Conservation (phyloP, 805 yeast genomes). For the Pichia membranifaciens region DNA sequence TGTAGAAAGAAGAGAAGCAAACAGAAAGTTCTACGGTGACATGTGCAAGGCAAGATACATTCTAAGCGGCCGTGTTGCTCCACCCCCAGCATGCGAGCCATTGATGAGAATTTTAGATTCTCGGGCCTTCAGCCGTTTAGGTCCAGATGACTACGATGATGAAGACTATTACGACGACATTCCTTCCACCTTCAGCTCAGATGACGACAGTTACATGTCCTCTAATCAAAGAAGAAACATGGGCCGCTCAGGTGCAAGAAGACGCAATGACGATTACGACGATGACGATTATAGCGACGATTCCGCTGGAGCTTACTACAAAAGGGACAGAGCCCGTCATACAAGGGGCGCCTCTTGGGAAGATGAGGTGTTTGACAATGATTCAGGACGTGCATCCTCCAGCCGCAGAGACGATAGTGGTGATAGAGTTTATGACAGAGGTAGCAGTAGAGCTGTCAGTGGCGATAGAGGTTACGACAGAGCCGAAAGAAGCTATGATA, state of each 20-base stretch:
- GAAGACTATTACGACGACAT: slow-evolving; percentile 73
- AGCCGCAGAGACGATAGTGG: slow-evolving; percentile 16
- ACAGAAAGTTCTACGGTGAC: slow-evolving; percentile 87
- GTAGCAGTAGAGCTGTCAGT: neutral
- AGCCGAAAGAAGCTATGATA: neutral
- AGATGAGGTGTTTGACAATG: slow-evolving; percentile 74
- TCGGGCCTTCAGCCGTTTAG: slow-evolving; percentile 60
- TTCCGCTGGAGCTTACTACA: slow-evolving; percentile 14
- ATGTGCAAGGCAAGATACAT: slow-evolving; percentile 84
- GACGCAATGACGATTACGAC: slow-evolving; percentile 23
- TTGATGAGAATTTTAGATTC: slow-evolving; percentile 81
- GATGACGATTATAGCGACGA: slow-evolving; percentile 27
- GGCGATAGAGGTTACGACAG: neutral
- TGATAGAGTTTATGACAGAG: slow-evolving; percentile 1
- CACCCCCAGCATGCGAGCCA: slow-evolving; percentile 88
- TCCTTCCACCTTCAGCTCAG: slow-evolving; percentile 61
- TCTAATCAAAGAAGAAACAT: slow-evolving; percentile 7
- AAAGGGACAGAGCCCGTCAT: slow-evolving; percentile 9
- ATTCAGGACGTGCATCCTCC: slow-evolving; percentile 19
- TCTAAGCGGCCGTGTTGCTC: slow-evolving; percentile 79
- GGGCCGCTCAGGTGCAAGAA: slow-evolving; percentile 11
- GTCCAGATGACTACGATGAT: slow-evolving; percentile 39
- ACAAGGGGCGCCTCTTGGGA: slow-evolving; percentile 51
- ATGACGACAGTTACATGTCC: slow-evolving; percentile 38
- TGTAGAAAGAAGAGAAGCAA: slow-evolving; percentile 96